These are phyloP conservation scores for Teratosphaeria gauchensis DNA, from an alignment of 2,329 filamentous ascomycete species.

Conservation along the genomic window DNA sequence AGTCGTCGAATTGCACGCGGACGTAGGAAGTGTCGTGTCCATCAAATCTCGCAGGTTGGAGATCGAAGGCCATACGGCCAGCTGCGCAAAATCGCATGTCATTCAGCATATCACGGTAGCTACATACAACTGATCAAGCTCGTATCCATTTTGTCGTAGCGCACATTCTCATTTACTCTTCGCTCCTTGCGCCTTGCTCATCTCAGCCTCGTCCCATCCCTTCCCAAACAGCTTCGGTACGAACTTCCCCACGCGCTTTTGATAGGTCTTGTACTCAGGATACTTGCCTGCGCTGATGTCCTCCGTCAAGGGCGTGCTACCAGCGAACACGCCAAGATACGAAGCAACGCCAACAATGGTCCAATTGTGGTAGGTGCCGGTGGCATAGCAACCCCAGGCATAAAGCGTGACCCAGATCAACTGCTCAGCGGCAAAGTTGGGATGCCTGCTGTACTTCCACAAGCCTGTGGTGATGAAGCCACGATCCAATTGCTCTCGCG, in stretches of 20 bases:
- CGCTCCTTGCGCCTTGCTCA: slow-evolving; percentile 6
- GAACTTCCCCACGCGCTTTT: slow-evolving; percentile 73
- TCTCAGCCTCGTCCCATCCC: slow-evolving; percentile 24
- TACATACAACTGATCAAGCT: neutral
- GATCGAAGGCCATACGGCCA: neutral
- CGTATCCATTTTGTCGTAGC: neutral
- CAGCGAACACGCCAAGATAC: slow-evolving; percentile 77
- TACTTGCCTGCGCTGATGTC: slow-evolving; percentile 73
- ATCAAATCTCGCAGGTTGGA: too few species aligned
- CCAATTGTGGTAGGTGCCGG: slow-evolving; percentile 67
- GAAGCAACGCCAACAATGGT: slow-evolving; percentile 57
- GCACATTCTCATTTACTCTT: neutral
- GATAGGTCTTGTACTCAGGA: slow-evolving; percentile 76
- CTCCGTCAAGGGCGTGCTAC: slow-evolving; percentile 82
- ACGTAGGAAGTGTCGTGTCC: too few species aligned
- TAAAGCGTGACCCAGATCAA: slow-evolving; percentile 81
- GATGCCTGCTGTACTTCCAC: slow-evolving; percentile 82
- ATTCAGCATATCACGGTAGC: neutral
- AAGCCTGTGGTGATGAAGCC: slow-evolving; percentile 80
- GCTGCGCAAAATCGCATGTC: neutral
- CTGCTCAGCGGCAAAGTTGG: slow-evolving; percentile 92
- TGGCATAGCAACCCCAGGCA: slow-evolving; percentile 73
- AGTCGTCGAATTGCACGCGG: too few species aligned
- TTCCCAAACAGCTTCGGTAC: slow-evolving; percentile 47
- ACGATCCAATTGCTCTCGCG: slow-evolving; percentile 69